Evolutionary conservation across 306 rosid genomes (phyloP), one percentile per base, ranked within the genome.

Genomic region (Trichosanthes truncata): DNA sequence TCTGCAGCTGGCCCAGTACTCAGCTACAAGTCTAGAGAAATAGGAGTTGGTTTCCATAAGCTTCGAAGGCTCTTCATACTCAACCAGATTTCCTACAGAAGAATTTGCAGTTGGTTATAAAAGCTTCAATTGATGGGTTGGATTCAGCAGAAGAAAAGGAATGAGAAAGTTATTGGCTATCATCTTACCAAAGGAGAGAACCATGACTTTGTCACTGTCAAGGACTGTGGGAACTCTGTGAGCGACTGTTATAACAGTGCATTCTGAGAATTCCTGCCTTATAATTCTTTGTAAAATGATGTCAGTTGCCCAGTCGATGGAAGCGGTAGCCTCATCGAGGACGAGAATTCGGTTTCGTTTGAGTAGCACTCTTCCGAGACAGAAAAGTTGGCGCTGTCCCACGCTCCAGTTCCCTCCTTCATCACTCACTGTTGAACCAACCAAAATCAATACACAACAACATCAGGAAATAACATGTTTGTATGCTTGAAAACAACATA

Each of bases 311-410:
- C 94, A 86, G 67, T 93, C 98, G 52, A 91, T 87, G 56, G 93
- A 93, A 12, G 97, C 97, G 4, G 95, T 93, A 46, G 97, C 98
- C 82, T 91, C 98, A 78, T 93, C 98, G 0, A 91, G 84, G 57
- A 93, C 91, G 40, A 93, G 91, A 82, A 91, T 88, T 89, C 75
- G 83, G 78, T 85, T 93, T 79, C 91, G 87, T 77, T 83, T 91
- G 4, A 91, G 92, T 6, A 93, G 86, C 31, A 93, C 97, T 84
- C 97, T 85, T 43, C 97, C 93, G 0, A 92, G 93, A 84, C 92
- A 86, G 41, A 89, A 86, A 3, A 92, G 89, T 74, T 89, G 95
- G n/a, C 89, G 80, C 29, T 92, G 95, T 73, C 95, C 95, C 4
- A 82, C 82, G 10, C 93, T 92, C 95, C 95, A 90, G 41, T 92